A percentile compares a stretch with the other conserved stretches of the same genome.
phyloP scores from a whole-genome alignment of 768 basidiomycete species.

The Rhodosporidiobolus sp. region DNA sequence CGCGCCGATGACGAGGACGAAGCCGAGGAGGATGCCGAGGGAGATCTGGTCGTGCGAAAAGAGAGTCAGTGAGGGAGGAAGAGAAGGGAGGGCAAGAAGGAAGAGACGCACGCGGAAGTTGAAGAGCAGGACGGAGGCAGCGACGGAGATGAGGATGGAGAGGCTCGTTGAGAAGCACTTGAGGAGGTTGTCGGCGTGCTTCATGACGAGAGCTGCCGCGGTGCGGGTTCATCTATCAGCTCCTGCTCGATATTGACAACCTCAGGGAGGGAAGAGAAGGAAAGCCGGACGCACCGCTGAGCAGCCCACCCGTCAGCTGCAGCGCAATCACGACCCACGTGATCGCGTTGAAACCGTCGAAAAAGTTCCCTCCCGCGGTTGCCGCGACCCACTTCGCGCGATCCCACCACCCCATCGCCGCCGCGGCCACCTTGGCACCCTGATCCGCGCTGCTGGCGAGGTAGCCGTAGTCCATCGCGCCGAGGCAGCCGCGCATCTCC shows the following conservation, averaged over 20 bases:
- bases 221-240: not conserved
- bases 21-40: slow-evolving; percentile 32
- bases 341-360: slow-evolving; percentile 79
- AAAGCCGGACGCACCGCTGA: slow-evolving; percentile 59
- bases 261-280: not conserved
- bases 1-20: slow-evolving; percentile 28
- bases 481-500: slow-evolving; percentile 18
- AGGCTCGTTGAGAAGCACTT: slow-evolving; percentile 76
- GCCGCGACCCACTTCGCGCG: not conserved
- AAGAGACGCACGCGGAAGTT: slow-evolving; percentile 52
- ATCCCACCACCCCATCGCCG: slow-evolving; percentile 1
- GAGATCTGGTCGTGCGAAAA: not conserved
- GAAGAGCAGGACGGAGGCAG: slow-evolving; percentile 83
- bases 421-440: not conserved
- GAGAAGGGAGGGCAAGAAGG: not conserved
- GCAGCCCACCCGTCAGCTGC: slow-evolving; percentile 80
- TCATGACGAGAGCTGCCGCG: slow-evolving; percentile 64
- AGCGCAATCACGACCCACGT: slow-evolving; percentile 83
- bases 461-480: slow-evolving; percentile 14
- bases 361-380: slow-evolving; percentile 45
- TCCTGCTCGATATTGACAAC: no score
- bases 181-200: slow-evolving; percentile 56
- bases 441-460: not conserved
- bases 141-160: slow-evolving; percentile 88
- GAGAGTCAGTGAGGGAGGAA: not conserved